These are phyloP conservation scores for Carex parvula DNA, from an alignment of 176 grass and related monocot genomes.

Conservation along the genomic window DNA sequence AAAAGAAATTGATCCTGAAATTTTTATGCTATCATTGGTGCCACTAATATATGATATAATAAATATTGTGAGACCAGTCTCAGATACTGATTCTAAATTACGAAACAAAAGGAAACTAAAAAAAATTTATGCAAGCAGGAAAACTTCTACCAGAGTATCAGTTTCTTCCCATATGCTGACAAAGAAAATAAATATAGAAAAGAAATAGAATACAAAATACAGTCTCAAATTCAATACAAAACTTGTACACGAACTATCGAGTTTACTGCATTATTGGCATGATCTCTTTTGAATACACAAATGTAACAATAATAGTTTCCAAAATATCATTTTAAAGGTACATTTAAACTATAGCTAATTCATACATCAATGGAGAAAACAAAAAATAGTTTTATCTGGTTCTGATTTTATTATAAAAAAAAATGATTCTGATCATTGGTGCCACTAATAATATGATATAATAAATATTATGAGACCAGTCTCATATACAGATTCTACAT, in stretches of 20 bases:
- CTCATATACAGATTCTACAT: background rate
- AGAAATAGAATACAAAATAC: background rate
- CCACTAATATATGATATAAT: background rate
- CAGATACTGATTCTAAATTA: slow-evolving; percentile 8
- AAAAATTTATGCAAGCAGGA: background rate
- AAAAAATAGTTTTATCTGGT: background rate
- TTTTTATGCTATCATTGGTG: background rate
- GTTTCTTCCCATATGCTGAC: background rate
- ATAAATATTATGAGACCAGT: no score
- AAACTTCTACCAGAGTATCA: background rate
- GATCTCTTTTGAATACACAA: background rate
- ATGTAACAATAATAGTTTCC: background rate
- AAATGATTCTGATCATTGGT: background rate
- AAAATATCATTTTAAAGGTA: background rate
- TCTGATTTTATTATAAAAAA: background rate
- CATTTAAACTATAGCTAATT: background rate
- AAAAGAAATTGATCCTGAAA: no score
- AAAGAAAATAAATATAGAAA: background rate
- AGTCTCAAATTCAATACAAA: background rate
- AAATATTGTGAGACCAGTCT: no score
- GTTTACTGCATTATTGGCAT: background rate
- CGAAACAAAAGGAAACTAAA: background rate
- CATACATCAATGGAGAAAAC: background rate
- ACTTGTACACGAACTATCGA: background rate
- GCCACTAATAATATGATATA: background rate